A percentile compares a stretch with the other conserved stretches of the same genome.
These are phyloP conservation scores for Acer negundo DNA, from an alignment of 345 rosid species.

Conservation along the genomic window DNA sequence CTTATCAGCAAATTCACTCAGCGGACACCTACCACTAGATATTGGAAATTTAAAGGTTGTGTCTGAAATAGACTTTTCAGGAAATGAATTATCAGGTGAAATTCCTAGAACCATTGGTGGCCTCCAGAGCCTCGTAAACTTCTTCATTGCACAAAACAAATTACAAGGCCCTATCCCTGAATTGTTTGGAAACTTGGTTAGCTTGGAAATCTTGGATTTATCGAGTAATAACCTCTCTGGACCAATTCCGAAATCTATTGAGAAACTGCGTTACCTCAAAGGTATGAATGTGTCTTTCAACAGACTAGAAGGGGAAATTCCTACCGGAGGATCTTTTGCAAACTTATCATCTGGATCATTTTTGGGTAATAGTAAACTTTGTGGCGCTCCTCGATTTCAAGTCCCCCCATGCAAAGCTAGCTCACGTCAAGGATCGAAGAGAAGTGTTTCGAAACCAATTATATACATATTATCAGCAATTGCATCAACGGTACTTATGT, in stretches of 20 bases:
- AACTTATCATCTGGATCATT: constrained; percentile 15
- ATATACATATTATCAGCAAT: constrained; percentile 9
- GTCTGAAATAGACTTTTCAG: too few species aligned
- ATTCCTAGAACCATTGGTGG: too few species aligned
- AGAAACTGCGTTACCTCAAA: background rate
- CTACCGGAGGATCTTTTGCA: constrained; percentile 19
- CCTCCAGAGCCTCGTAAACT: too few species aligned
- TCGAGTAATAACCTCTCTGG: constrained; percentile 20
- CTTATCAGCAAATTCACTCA: constrained; percentile 8
- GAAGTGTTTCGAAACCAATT: background rate
- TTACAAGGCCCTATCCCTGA: constrained; percentile 2
- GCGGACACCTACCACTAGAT: background rate
- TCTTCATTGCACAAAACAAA: too few species aligned
- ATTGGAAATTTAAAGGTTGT: too few species aligned
- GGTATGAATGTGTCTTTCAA: constrained; percentile 20
- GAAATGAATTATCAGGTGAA: too few species aligned
- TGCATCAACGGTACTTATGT: background rate
- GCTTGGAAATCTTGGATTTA: constrained; percentile 18
- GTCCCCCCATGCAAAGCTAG: constrained; percentile 4
- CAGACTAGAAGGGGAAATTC: constrained; percentile 27
- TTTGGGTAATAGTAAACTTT: constrained; percentile 3
- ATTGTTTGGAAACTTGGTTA: constrained; percentile 7
- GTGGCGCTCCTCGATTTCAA: background rate
- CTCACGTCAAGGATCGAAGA: background rate
- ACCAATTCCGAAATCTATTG: constrained; percentile 19